Percentiles rank a stretch among this genome's conserved stretches.
Evolutionary conservation across 2,329 filamentous ascomycete genomes (phyloP).

Genomic region (Fusarium pseudocircinatum): DNA sequence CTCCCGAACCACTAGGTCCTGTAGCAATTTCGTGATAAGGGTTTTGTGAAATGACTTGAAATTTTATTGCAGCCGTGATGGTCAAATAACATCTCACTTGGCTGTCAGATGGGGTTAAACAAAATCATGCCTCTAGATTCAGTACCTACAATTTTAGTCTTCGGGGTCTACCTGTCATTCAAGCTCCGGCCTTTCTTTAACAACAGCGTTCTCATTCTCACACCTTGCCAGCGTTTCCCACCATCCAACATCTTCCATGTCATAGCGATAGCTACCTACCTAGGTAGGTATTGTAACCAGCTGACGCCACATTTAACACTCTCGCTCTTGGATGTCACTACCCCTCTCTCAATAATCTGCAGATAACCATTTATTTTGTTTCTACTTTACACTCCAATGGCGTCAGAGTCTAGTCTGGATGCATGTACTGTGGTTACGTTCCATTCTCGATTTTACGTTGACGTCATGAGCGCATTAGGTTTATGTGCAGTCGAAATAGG

Average conservation of each 20-base stretch:
- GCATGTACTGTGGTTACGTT: not conserved
- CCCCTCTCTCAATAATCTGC: not conserved
- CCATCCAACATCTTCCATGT: not conserved
- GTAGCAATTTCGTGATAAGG: not conserved
- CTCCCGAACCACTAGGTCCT: not conserved
- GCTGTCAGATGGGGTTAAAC: not conserved
- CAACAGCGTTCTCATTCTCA: not conserved
- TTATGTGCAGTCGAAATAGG: not conserved
- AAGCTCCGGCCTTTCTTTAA: not conserved
- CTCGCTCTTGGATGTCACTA: not conserved
- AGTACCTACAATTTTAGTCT: not conserved
- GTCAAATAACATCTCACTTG: not conserved
- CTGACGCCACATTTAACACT: not conserved
- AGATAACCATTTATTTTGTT: not conserved
- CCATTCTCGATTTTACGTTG: slow-evolving; percentile 4
- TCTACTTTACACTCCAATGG: not conserved
- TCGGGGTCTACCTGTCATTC: not conserved
- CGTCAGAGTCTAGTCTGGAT: slow-evolving; percentile 9
- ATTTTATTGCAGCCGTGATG: not conserved
- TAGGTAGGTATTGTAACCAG: not conserved
- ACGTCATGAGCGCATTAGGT: not conserved
- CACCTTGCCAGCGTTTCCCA: not conserved
- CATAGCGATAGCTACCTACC: not conserved
- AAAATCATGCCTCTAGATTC: not conserved
- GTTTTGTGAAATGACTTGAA: not conserved